Percentiles rank a stretch among this genome's conserved stretches.
Evolutionary conservation across 2,329 filamentous ascomycete species (phyloP).

Genomic region (Fusarium bulbicola): DNA sequence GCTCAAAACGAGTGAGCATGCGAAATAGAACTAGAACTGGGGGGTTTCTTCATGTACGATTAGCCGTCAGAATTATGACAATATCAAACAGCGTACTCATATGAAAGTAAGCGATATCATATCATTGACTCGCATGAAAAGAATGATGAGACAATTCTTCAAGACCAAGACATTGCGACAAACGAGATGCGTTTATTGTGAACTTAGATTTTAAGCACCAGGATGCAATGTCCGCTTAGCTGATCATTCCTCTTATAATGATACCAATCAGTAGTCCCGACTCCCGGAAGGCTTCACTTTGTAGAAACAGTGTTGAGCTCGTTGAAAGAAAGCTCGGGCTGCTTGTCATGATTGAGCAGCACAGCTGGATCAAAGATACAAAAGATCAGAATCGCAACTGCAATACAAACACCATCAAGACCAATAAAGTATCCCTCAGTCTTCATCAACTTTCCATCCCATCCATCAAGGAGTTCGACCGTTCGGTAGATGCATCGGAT

Average conservation of each 20-base stretch:
- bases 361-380: slow-evolving; percentile 51
- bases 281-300: background rate
- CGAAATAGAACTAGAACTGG: background rate
- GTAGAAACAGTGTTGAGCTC: slow-evolving; percentile 8
- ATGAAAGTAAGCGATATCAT: background rate
- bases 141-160: background rate
- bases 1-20: background rate
- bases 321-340: slow-evolving; percentile 1
- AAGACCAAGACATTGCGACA: too few species aligned
- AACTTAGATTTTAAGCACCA: rapidly evolving
- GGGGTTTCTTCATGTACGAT: background rate
- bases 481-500: slow-evolving; percentile 60
- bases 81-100: background rate
- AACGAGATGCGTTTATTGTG: background rate
- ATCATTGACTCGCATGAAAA: too few species aligned
- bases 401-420: slow-evolving; percentile 60
- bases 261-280: rapidly evolving
- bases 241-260: background rate
- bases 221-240: too few species aligned
- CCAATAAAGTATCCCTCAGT: slow-evolving; percentile 59
- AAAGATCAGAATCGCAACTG: slow-evolving; percentile 49
- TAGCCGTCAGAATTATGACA: background rate
- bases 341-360: background rate
- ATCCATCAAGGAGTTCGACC: slow-evolving; percentile 59
- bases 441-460: slow-evolving; percentile 60